phyloP scores from a whole-genome alignment of 306 rosid genomes.

The Castanea mollissima region DNA sequence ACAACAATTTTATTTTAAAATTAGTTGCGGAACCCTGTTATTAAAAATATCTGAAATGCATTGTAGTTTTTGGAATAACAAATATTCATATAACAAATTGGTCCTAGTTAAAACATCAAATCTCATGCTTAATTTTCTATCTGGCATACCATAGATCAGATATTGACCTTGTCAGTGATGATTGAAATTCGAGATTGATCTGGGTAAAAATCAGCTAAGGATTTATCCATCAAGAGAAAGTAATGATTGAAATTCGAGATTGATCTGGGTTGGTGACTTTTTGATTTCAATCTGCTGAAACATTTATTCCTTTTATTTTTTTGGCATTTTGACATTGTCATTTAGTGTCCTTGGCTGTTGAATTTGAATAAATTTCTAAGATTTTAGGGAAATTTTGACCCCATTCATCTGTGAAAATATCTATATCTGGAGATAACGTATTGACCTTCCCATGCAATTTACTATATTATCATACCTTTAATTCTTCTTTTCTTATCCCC shows the following conservation, averaged over 20 bases:
- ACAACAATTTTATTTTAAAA: not conserved
- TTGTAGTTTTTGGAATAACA: not conserved
- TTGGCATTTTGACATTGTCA: not conserved
- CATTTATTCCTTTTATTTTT: not conserved
- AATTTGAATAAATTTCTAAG: not conserved
- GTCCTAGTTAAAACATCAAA: not conserved
- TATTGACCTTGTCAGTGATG: not conserved
- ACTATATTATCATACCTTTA: conserved; percentile 12
- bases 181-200: no score
- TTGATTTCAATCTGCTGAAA: not conserved
- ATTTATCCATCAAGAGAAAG: not conserved
- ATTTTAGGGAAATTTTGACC: not conserved
- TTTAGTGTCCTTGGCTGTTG: not conserved
- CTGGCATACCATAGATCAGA: not conserved
- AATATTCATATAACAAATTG: not conserved
- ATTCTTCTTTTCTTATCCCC: not conserved
- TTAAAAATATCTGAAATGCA: not conserved
- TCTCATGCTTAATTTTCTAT: not conserved
- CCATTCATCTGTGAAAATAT: not conserved
- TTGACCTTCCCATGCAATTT: not conserved
- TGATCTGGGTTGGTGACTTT: not conserved
- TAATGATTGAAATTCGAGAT: not conserved
- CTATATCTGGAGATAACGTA: not conserved
- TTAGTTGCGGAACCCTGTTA: not conserved
- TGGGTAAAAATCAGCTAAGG: not conserved